Conservation (phyloP, 2,329 filamentous ascomycete genomes). For the Xylariaceae sp. region DNA sequence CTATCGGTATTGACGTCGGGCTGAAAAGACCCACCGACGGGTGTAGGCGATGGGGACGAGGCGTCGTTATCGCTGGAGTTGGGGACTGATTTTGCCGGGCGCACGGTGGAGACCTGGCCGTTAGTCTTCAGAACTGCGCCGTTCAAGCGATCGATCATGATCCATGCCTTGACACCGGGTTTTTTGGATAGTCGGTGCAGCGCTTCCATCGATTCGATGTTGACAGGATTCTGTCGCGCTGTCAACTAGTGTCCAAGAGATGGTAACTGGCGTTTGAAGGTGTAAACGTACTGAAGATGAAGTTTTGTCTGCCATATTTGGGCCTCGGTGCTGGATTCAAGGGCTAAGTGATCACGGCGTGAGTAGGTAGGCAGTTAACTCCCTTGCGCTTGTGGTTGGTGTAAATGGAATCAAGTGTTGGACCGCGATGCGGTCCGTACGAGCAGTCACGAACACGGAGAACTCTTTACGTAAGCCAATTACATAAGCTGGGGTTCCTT, state of each 20-base stretch:
- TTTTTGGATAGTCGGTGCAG: slow-evolving; percentile 70
- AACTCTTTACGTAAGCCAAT: too few species aligned
- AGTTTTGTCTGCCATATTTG: slow-evolving; percentile 27
- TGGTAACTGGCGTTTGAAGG: not conserved
- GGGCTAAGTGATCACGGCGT: not conserved
- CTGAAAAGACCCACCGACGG: slow-evolving; percentile 38
- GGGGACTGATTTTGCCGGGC: slow-evolving; percentile 35
- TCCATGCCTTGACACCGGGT: slow-evolving; percentile 69
- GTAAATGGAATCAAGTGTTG: too few species aligned
- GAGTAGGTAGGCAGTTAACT: too few species aligned
- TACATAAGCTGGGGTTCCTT: too few species aligned
- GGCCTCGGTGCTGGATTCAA: not conserved
- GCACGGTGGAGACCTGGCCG: slow-evolving; percentile 59
- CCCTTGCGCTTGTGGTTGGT: too few species aligned
- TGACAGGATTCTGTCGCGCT: slow-evolving; percentile 34
- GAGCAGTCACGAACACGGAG: too few species aligned
- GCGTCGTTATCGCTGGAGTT: slow-evolving; percentile 15
- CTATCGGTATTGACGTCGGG: slow-evolving; percentile 36
- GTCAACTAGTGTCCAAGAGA: not conserved
- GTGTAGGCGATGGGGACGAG: slow-evolving; percentile 24
- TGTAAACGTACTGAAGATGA: slow-evolving; percentile 19
- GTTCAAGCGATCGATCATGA: slow-evolving; percentile 65
- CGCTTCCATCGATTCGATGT: slow-evolving; percentile 57
- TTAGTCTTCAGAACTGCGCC: slow-evolving; percentile 71
- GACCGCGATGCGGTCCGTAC: too few species aligned